These are phyloP conservation scores for Grammothele lineata DNA, from an alignment of 768 basidiomycete genomes.

Conservation along the genomic window DNA sequence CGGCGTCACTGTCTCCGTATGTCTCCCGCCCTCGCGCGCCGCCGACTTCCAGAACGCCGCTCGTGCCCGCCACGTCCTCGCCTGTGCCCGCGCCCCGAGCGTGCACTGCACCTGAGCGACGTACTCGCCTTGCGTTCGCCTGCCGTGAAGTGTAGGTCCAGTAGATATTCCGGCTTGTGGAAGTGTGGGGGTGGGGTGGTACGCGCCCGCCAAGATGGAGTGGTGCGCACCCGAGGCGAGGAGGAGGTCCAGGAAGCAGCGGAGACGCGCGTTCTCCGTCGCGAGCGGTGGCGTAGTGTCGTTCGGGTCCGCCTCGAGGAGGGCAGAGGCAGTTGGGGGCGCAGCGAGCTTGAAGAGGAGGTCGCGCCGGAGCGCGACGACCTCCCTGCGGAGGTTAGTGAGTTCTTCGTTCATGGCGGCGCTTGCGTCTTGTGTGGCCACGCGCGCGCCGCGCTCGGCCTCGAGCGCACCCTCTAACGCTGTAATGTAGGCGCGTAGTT, in stretches of 20 bases:
- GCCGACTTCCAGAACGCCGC: conserved; percentile 21
- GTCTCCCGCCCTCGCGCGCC: conserved; percentile 14
- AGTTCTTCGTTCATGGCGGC: background rate
- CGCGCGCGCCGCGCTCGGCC: conserved; percentile 7
- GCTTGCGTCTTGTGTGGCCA: conserved; percentile 2
- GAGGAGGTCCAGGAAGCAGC: conserved; percentile 15
- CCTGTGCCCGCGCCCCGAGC: conserved; percentile 17
- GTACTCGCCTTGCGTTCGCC: conserved; percentile 20
- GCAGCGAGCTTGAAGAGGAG: conserved; percentile 5
- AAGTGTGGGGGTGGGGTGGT: too few species aligned
- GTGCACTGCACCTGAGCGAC: conserved; percentile 24
- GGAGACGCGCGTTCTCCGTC: conserved; percentile 13
- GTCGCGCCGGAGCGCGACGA: conserved; percentile 7
- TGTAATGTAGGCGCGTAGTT: background rate
- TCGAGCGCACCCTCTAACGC: conserved; percentile 6
- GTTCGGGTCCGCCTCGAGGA: conserved; percentile 10
- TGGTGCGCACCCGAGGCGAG: conserved; percentile 10
- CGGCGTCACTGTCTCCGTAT: conserved; percentile 21
- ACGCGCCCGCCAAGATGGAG: conserved; percentile 15
- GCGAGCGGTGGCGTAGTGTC: too few species aligned
- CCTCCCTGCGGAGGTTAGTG: background rate
- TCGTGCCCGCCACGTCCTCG: conserved; percentile 16
- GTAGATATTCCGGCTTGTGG: too few species aligned
- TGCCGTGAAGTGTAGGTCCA: too few species aligned
- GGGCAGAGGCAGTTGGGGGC: background rate